Evolutionary conservation across 2,329 filamentous ascomycete species (phyloP).

Genomic region (Fusarium sp.): DNA sequence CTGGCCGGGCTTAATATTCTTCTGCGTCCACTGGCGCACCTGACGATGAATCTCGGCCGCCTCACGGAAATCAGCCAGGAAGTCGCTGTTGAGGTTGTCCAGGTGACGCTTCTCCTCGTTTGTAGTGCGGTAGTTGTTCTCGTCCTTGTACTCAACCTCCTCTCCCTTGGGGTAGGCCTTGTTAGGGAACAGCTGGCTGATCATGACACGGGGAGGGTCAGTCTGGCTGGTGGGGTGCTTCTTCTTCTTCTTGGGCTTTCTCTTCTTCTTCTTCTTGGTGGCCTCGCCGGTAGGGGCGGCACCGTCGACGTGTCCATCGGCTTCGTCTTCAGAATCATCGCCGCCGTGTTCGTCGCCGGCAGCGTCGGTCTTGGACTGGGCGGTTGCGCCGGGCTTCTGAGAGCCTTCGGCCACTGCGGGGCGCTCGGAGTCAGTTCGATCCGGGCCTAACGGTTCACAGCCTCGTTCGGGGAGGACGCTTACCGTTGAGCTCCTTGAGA

Average conservation of each 20-base stretch:
- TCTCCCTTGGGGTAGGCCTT: conserved; percentile 80
- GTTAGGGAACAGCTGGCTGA: conserved; percentile 80
- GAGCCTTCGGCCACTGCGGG: conserved; percentile 55
- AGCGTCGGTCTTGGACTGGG: conserved; percentile 53
- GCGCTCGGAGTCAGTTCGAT: conserved; percentile 16
- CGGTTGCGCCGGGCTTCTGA: conserved; percentile 55
- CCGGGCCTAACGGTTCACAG: background rate
- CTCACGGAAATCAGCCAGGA: conserved; percentile 83
- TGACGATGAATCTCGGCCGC: conserved; percentile 91
- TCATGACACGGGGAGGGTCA: conserved; percentile 76
- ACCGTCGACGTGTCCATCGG: conserved; percentile 53
- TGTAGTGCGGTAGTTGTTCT: conserved; percentile 83
- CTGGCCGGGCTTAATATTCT: conserved; percentile 84
- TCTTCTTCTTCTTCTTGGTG: conserved; percentile 70
- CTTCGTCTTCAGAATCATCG: conserved; percentile 66
- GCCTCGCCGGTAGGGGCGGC: conserved; percentile 54
- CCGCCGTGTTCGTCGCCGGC: conserved; percentile 59
- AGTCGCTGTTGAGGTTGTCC: conserved; percentile 84
- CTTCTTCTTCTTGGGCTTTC: conserved; percentile 89
- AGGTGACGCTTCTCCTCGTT: conserved; percentile 86
- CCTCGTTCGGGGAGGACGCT: background rate
- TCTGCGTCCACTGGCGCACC: conserved; percentile 85
- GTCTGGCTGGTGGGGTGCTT: conserved; percentile 80
- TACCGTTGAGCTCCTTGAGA: conserved; percentile 59
- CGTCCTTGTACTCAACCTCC: conserved; percentile 80